A percentile compares a stretch with the other conserved stretches of the same genome.
Conservation (phyloP, 148 eudicot genomes). For the Euryodendron excelsum region DNA sequence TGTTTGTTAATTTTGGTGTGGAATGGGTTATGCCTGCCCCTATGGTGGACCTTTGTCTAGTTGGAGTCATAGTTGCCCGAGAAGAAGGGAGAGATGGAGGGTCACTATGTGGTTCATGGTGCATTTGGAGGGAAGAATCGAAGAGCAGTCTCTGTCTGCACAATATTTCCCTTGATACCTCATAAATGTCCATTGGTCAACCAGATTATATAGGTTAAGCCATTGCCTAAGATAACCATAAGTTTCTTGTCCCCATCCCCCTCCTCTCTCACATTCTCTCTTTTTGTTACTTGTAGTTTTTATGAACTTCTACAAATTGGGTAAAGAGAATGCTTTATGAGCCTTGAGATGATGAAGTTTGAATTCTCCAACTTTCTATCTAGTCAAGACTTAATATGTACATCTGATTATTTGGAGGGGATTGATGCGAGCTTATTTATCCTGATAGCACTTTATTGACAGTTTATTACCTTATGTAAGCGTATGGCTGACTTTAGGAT, state of each 20-base stretch:
- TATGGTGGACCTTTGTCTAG: too few relatives aligned
- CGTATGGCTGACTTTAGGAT: background rate
- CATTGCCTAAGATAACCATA: background rate
- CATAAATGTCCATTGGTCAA: background rate
- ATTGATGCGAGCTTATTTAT: background rate
- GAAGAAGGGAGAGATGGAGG: too few relatives aligned
- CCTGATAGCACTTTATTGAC: background rate
- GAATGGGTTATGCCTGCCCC: too few relatives aligned
- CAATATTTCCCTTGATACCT: background rate
- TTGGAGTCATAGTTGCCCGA: too few relatives aligned
- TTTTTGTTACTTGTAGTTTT: background rate
- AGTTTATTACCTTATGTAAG: background rate
- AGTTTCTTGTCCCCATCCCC: background rate
- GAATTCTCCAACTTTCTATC: too few relatives aligned
- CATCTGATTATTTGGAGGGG: background rate
- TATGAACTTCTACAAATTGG: slow-evolving; percentile 3
- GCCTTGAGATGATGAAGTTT: too few relatives aligned
- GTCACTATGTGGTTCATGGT: background rate
- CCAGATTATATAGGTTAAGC: background rate
- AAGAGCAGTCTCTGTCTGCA: background rate
- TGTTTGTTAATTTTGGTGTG: too few relatives aligned
- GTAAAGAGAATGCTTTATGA: background rate
- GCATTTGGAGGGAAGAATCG: background rate
- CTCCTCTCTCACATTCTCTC: too few relatives aligned
- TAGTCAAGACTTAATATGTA: background rate